Conservation (phyloP, 2,329 filamentous ascomycete genomes). For the Trichoderma asperellum region DNA sequence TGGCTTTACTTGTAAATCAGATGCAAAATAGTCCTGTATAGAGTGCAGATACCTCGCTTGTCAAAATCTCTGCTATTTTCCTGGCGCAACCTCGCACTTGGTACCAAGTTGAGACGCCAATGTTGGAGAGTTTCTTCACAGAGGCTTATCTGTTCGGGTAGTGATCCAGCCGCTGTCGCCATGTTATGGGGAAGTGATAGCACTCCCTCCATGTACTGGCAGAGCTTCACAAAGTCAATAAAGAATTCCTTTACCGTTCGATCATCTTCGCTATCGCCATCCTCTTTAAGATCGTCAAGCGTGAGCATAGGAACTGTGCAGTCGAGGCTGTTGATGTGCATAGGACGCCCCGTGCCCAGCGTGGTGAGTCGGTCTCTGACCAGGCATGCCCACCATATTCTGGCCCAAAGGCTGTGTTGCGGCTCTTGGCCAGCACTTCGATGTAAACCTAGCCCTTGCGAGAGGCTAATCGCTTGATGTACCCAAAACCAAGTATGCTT, state of each 20-base stretch:
- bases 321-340: conserved; percentile 34
- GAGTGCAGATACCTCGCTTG: conserved; percentile 14
- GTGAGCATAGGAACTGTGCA: conserved; percentile 31
- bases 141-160: conserved; percentile 28
- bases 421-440: conserved; percentile 25
- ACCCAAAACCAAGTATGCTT: conserved; percentile 35
- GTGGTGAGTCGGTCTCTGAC: conserved; percentile 32
- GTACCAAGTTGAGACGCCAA: conserved; percentile 16
- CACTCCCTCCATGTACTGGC: conserved; percentile 33
- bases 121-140: conserved; percentile 29
- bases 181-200: conserved; percentile 28
- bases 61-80: not conserved
- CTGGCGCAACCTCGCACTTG: not conserved
- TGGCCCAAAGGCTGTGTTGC: conserved; percentile 31
- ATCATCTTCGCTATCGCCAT: conserved; percentile 31
- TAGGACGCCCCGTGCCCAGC: conserved; percentile 33
- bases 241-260: conserved; percentile 31
- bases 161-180: not conserved
- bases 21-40: conserved; percentile 24
- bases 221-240: conserved; percentile 33
- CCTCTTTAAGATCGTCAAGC: conserved; percentile 30
- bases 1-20: conserved; percentile 27
- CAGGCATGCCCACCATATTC: conserved; percentile 34
- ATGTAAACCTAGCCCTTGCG: conserved; percentile 32
- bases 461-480: conserved; percentile 32